Percentiles rank a stretch among this genome's conserved stretches.
phyloP scores from a whole-genome alignment of 2,329 filamentous ascomycete genomes.

The Fusarium palustre region DNA sequence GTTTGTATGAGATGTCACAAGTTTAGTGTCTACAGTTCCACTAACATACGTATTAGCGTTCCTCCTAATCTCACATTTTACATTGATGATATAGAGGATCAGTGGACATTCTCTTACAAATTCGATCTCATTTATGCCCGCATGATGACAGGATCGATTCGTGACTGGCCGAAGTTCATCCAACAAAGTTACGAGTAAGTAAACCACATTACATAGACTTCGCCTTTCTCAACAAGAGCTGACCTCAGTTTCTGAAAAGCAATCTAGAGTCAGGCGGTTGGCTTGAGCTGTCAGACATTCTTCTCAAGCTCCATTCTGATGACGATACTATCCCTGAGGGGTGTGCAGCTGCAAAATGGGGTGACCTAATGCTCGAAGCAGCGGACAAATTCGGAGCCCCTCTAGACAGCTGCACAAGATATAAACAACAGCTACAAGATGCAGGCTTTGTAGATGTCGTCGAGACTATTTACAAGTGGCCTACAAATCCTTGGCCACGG shows the following conservation, averaged over 20 bases:
- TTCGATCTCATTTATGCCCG: slow-evolving; percentile 59
- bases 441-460: slow-evolving; percentile 66
- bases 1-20: slow-evolving; percentile 43
- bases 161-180: slow-evolving; percentile 53
- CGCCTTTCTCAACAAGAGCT: background rate
- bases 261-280: slow-evolving; percentile 58
- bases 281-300: slow-evolving; percentile 58
- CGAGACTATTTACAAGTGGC: slow-evolving; percentile 62
- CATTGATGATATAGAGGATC: slow-evolving; percentile 56
- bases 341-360: slow-evolving; percentile 47
- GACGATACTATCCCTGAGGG: slow-evolving; percentile 54
- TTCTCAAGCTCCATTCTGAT: slow-evolving; percentile 55
- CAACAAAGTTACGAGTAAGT: slow-evolving; percentile 50
- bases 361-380: slow-evolving; percentile 48
- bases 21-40: background rate
- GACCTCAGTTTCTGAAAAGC: background rate
- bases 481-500: slow-evolving; percentile 63
- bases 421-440: slow-evolving; percentile 57
- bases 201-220: rapidly evolving
- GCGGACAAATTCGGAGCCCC: slow-evolving; percentile 48
- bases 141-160: slow-evolving; percentile 54
- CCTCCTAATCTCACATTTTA: slow-evolving; percentile 63
- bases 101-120: slow-evolving; percentile 53
- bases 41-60: slow-evolving; percentile 48
- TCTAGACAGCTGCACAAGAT: slow-evolving; percentile 47